These are phyloP conservation scores for Omphalea diandra DNA, from an alignment of 441 rosid genomes.

Conservation along the genomic window DNA sequence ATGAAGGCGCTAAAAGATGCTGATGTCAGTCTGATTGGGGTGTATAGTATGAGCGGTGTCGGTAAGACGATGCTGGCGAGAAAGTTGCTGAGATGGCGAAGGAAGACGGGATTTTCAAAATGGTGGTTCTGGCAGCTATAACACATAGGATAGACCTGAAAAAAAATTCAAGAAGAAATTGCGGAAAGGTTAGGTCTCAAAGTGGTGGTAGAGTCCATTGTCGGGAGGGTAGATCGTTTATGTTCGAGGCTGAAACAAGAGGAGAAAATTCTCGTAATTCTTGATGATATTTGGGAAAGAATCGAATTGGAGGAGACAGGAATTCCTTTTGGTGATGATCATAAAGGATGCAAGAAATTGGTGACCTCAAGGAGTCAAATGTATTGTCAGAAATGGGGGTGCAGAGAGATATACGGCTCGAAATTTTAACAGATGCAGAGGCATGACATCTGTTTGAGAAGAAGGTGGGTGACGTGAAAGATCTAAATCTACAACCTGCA, in stretches of 20 bases:
- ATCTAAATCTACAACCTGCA: rapidly evolving
- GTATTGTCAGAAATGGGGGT: conserved; percentile 24
- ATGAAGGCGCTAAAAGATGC: conserved; percentile 3
- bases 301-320: conserved; percentile 21
- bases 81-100: conserved; percentile 6
- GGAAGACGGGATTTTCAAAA: conserved; percentile 8
- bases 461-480: neutral
- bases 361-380: conserved; percentile 19
- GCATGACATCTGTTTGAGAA: conserved; percentile 12
- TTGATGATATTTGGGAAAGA: conserved; percentile 30
- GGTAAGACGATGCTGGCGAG: conserved; percentile 29
- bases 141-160: conserved; percentile 1
- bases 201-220: neutral
- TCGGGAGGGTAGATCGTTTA: neutral
- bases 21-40: conserved; percentile 19
- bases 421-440: conserved; percentile 1
- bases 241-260: neutral
- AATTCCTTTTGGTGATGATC: conserved; percentile 12
- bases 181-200: conserved; percentile 10
- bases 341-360: conserved; percentile 15
- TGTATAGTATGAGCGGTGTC: conserved; percentile 19
- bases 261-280: conserved; percentile 9
- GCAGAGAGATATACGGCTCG: neutral
- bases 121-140: conserved; percentile 11
- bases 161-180: conserved; percentile 8